Conservation (phyloP, 768 basidiomycete genomes). For the Pulveroboletus ravenelii region DNA sequence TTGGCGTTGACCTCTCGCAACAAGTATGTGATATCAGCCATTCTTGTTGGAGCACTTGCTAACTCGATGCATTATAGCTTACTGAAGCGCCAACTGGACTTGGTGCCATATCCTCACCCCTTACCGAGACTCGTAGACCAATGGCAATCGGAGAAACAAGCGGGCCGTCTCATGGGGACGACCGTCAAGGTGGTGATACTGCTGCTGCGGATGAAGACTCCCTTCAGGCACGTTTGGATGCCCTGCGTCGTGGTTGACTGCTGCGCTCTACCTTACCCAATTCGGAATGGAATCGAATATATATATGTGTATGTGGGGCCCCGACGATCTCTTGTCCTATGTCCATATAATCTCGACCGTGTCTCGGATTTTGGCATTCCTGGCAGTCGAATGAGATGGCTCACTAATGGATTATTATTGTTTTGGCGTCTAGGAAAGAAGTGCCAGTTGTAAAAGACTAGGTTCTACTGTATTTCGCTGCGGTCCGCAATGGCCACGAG, state of each 20-base stretch:
- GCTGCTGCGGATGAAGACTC: slow-evolving; percentile 79
- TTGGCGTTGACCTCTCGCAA: slow-evolving; percentile 88
- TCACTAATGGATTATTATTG: neutral
- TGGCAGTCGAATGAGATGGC: neutral
- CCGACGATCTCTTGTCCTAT: neutral
- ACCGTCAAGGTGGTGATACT: slow-evolving; percentile 36
- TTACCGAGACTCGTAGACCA: slow-evolving; percentile 64
- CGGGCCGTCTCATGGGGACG: slow-evolving; percentile 32
- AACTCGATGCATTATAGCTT: slow-evolving; percentile 46
- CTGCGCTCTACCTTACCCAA: slow-evolving; percentile 2
- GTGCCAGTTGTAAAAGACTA: neutral
- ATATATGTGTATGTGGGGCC: neutral
- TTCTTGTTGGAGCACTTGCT: neutral
- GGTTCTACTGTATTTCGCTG: neutral
- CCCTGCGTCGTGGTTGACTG: slow-evolving; percentile 65
- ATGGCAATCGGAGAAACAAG: slow-evolving; percentile 77
- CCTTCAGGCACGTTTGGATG: slow-evolving; percentile 89
- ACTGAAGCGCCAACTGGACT: slow-evolving; percentile 78
- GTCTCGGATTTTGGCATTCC: neutral
- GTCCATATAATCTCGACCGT: neutral
- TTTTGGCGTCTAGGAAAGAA: too few relatives aligned
- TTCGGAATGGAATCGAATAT: slow-evolving; percentile 5
- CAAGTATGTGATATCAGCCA: slow-evolving; percentile 42
- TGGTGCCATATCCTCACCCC: slow-evolving; percentile 52
- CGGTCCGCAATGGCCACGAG: neutral